A percentile compares a stretch with the other conserved stretches of the same genome.
These are phyloP conservation scores for Paracorniculantispora psalliotae DNA, from an alignment of 2,329 filamentous ascomycete species.

Conservation along the genomic window DNA sequence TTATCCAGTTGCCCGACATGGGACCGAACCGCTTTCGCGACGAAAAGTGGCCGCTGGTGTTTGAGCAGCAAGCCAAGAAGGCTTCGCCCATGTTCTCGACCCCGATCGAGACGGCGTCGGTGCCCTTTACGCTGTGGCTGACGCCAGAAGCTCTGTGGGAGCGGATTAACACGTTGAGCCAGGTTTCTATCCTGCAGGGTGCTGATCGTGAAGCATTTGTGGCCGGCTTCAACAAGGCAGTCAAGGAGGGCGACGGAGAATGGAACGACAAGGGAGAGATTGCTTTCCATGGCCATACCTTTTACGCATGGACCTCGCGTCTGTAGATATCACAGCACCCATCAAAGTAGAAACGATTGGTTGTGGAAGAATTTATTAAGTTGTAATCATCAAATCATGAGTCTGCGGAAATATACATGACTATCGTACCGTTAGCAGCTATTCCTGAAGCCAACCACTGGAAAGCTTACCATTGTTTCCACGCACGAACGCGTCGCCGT, in stretches of 20 bases:
- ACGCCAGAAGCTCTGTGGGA: slow-evolving; percentile 57
- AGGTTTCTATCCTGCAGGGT: slow-evolving; percentile 56
- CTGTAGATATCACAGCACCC: slow-evolving; percentile 25
- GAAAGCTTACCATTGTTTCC: slow-evolving; percentile 78
- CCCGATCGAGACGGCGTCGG: slow-evolving; percentile 53
- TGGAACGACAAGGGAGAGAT: slow-evolving; percentile 59
- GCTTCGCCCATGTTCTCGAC: slow-evolving; percentile 50
- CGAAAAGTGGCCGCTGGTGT: slow-evolving; percentile 57
- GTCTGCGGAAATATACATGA: slow-evolving; percentile 68
- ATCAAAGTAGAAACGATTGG: not conserved
- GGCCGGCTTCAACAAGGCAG: slow-evolving; percentile 47
- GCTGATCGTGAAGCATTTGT: slow-evolving; percentile 44
- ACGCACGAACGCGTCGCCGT: slow-evolving; percentile 91
- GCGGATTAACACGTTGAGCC: slow-evolving; percentile 61
- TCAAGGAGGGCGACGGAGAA: slow-evolving; percentile 49
- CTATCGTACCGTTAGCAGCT: slow-evolving; percentile 31
- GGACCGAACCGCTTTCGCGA: slow-evolving; percentile 61
- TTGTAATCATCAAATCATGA: slow-evolving; percentile 24
- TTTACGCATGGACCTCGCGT: slow-evolving; percentile 56
- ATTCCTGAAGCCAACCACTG: not conserved
- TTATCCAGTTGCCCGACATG: slow-evolving; percentile 48
- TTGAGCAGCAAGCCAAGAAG: slow-evolving; percentile 52
- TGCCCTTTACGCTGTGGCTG: slow-evolving; percentile 55
- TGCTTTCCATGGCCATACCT: slow-evolving; percentile 59
- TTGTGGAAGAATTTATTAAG: slow-evolving; percentile 17